Percentiles rank a stretch among this genome's conserved stretches.
Conservation (phyloP, 176 grass and related monocot species). For the Aechmea fasciata region DNA sequence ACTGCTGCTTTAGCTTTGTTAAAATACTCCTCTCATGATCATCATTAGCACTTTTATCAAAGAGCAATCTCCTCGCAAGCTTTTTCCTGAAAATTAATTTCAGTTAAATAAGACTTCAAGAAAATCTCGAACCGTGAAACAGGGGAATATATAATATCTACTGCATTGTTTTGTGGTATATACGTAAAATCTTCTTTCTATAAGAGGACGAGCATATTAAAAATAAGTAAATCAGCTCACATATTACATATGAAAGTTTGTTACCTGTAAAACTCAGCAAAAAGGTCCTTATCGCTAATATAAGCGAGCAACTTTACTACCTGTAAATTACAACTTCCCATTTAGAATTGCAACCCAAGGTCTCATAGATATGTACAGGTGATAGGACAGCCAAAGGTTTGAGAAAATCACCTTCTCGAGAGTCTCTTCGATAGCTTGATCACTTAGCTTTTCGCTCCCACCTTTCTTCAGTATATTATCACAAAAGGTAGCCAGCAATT, state of each 20-base stretch:
- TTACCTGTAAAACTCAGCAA: slow-evolving; percentile 94
- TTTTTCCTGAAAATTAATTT: slow-evolving; percentile 69
- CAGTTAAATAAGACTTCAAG: slow-evolving; percentile 8
- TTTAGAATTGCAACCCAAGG: neutral
- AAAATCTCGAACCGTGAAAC: slow-evolving; percentile 9
- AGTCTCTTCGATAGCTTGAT: slow-evolving; percentile 35
- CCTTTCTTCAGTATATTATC: slow-evolving; percentile 37
- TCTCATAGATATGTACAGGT: neutral
- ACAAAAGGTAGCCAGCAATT: slow-evolving; percentile 30
- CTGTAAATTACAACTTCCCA: slow-evolving; percentile 24
- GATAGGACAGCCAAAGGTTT: too few relatives aligned
- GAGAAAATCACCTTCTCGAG: slow-evolving; percentile 23
- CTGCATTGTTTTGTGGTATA: too few relatives aligned
- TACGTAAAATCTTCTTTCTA: too few relatives aligned
- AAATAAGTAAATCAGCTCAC: slow-evolving; percentile 6
- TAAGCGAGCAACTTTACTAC: slow-evolving; percentile 91
- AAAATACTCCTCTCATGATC: slow-evolving; percentile 77
- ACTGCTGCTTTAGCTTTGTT: slow-evolving; percentile 71
- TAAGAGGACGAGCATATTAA: neutral
- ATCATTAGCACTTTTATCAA: slow-evolving; percentile 50
- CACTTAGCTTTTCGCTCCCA: slow-evolving; percentile 29
- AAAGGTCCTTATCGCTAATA: slow-evolving; percentile 91
- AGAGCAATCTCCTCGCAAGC: slow-evolving; percentile 60
- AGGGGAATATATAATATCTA: too few relatives aligned
- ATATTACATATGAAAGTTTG: too few relatives aligned